These are phyloP conservation scores for Setaria italica DNA, from an alignment of 202 grass and related monocot genomes.

Conservation along the genomic window DNA sequence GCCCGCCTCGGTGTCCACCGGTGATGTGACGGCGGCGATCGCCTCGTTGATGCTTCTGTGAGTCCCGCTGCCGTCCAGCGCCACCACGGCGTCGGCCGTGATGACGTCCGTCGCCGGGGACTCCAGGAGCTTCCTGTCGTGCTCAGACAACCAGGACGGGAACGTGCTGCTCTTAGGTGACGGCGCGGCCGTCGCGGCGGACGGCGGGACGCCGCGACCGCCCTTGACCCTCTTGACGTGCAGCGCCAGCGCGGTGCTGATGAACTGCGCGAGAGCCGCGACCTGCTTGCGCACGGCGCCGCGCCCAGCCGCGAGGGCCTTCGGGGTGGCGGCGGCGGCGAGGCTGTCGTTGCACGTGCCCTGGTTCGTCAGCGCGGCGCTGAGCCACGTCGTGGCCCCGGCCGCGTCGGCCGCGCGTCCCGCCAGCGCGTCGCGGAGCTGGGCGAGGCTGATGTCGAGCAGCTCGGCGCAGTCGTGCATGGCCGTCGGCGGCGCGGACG, in stretches of 20 bases:
- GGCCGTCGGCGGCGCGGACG: background rate
- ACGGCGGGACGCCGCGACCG: background rate
- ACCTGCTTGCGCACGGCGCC: slow-evolving; percentile 53
- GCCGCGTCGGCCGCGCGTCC: slow-evolving; percentile 23
- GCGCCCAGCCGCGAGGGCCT: slow-evolving; percentile 11
- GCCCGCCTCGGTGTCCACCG: slow-evolving; percentile 5
- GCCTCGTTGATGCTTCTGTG: slow-evolving; percentile 71
- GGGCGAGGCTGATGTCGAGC: slow-evolving; percentile 66
- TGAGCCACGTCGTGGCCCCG: slow-evolving; percentile 77
- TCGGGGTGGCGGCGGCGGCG: background rate
- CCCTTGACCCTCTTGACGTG: slow-evolving; percentile 48
- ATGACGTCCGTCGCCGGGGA: slow-evolving; percentile 28
- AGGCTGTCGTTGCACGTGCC: slow-evolving; percentile 77
- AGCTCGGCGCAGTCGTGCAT: slow-evolving; percentile 78
- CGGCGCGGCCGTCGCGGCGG: slow-evolving; percentile 28
- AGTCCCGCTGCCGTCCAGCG: slow-evolving; percentile 78
- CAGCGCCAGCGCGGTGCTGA: slow-evolving; percentile 77
- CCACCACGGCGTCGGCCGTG: slow-evolving; percentile 78
- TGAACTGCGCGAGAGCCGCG: slow-evolving; percentile 53
- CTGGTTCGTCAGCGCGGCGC: slow-evolving; percentile 91
- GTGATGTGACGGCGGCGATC: slow-evolving; percentile 56
- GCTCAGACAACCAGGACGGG: slow-evolving; percentile 62
- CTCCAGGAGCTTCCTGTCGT: slow-evolving; percentile 60
- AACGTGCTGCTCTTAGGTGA: background rate
- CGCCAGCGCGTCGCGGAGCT: slow-evolving; percentile 61